A percentile compares a stretch with the other conserved stretches of the same genome.
Evolutionary conservation across 2,329 filamentous ascomycete genomes (phyloP).

Genomic region (Emmonsiellopsis sp.): DNA sequence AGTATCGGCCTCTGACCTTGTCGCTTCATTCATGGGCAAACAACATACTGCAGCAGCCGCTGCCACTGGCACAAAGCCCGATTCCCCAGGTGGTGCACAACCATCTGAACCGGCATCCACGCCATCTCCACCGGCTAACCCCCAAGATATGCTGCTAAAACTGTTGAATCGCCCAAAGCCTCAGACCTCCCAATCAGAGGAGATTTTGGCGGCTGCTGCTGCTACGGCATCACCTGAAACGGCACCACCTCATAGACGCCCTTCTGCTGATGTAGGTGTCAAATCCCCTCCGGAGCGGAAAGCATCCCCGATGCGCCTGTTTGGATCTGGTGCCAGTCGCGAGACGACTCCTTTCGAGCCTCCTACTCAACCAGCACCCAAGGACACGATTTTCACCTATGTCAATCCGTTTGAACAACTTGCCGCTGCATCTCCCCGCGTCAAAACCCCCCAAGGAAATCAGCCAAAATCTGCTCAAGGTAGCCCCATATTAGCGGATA

Average conservation of each 20-base stretch:
- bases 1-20: slow-evolving; percentile 49
- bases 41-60: slow-evolving; percentile 24
- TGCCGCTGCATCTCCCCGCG: slow-evolving; percentile 56
- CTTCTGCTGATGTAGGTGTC: slow-evolving; percentile 4
- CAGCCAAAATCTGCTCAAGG: slow-evolving; percentile 31
- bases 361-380: slow-evolving; percentile 26
- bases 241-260: slow-evolving; percentile 13
- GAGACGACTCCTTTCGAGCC: slow-evolving; percentile 31
- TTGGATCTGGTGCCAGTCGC: slow-evolving; percentile 19
- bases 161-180: slow-evolving; percentile 66
- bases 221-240: slow-evolving; percentile 22
- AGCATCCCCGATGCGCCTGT: slow-evolving; percentile 23
- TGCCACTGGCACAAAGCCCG: slow-evolving; percentile 19
- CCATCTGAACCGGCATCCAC: slow-evolving; percentile 12
- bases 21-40: slow-evolving; percentile 47
- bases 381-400: slow-evolving; percentile 54
- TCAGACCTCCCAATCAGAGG: slow-evolving; percentile 19
- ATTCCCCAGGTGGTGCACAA: slow-evolving; percentile 15
- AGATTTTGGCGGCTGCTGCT: slow-evolving; percentile 16
- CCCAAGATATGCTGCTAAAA: slow-evolving; percentile 77
- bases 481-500: slow-evolving; percentile 21
- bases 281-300: slow-evolving; percentile 7
- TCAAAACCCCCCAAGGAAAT: slow-evolving; percentile 43
- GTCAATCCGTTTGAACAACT: slow-evolving; percentile 65
- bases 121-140: slow-evolving; percentile 42